Conservation (phyloP, 2,329 filamentous ascomycete species). For the Sarocladium brachiariae region DNA sequence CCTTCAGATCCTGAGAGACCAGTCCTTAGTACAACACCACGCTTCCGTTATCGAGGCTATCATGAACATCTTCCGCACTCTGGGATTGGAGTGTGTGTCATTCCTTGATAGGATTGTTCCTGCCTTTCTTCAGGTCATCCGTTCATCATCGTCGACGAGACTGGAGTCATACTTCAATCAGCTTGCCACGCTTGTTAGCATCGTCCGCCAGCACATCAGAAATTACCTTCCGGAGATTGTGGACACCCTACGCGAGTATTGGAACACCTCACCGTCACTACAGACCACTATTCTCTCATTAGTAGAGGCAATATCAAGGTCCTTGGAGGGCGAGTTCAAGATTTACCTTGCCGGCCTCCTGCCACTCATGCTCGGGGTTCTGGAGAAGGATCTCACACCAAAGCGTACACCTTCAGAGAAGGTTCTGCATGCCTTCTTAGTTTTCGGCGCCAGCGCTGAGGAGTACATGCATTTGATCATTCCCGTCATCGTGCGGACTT, state of each 20-base stretch:
- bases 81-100: constrained; percentile 91
- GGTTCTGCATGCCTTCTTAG: constrained; percentile 88
- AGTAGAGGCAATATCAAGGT: constrained; percentile 88
- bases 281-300: constrained; percentile 88
- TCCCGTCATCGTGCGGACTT: constrained; percentile 87
- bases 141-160: constrained; percentile 67
- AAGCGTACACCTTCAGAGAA: constrained; percentile 80
- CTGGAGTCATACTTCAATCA: constrained; percentile 98
- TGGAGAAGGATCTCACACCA: constrained; percentile 75
- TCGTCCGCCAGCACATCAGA: constrained; percentile 93
- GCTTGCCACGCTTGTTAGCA: constrained; percentile 83
- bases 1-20: constrained; percentile 84
- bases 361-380: constrained; percentile 86
- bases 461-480: constrained; percentile 99
- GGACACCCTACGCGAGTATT: constrained; percentile 80
- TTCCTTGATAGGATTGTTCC: constrained; percentile 93
- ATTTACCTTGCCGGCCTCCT: constrained; percentile 85
- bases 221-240: constrained; percentile 86
- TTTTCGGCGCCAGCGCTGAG: constrained; percentile 91
- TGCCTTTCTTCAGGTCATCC: constrained; percentile 84
- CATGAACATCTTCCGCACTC: constrained; percentile 96
- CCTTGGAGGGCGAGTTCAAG: constrained; percentile 96
- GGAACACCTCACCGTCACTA: constrained; percentile 71
- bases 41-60: constrained; percentile 93
- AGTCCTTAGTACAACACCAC: constrained; percentile 83